Evolutionary conservation across 2,329 filamentous ascomycete species (phyloP).

Genomic region (Aspergillus oerlinghausenensis): DNA sequence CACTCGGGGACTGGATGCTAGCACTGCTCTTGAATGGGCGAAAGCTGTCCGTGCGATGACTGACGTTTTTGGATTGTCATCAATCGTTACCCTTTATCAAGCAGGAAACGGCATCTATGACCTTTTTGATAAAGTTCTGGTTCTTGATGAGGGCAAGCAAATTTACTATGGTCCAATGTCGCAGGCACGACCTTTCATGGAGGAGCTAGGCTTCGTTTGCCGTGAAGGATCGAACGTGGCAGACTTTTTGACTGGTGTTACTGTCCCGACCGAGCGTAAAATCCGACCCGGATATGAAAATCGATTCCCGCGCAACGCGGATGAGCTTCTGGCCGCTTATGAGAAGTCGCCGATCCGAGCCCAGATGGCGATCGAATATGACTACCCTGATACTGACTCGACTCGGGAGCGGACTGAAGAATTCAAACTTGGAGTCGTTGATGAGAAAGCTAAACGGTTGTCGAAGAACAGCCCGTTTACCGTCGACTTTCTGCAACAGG

Average conservation of each 20-base stretch:
- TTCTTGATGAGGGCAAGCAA: conserved; percentile 62
- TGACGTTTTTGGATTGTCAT: conserved; percentile 55
- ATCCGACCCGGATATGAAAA: conserved; percentile 42
- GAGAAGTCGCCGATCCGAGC: conserved; percentile 48
- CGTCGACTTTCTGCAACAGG: conserved; percentile 51
- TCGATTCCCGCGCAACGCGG: conserved; percentile 42
- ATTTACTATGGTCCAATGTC: conserved; percentile 60
- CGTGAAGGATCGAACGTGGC: conserved; percentile 59
- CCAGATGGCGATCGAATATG: conserved; percentile 53
- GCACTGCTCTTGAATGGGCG: conserved; percentile 58
- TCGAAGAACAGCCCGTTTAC: conserved; percentile 54
- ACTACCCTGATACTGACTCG: conserved; percentile 50
- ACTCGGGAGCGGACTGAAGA: conserved; percentile 48
- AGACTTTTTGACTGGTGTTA: conserved; percentile 63
- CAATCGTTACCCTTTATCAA: conserved; percentile 64
- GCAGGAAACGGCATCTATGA: conserved; percentile 67
- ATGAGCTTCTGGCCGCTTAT: conserved; percentile 47
- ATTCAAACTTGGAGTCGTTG: conserved; percentile 51
- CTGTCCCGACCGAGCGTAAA: conserved; percentile 50
- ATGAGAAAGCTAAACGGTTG: conserved; percentile 54
- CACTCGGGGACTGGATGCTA: conserved; percentile 62
- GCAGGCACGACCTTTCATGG: conserved; percentile 61
- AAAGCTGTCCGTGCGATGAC: conserved; percentile 62
- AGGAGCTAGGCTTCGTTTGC: conserved; percentile 60
- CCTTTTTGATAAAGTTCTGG: conserved; percentile 65